Conservation (phyloP, 805 yeast genomes). For the Clavispora santaluciae region DNA sequence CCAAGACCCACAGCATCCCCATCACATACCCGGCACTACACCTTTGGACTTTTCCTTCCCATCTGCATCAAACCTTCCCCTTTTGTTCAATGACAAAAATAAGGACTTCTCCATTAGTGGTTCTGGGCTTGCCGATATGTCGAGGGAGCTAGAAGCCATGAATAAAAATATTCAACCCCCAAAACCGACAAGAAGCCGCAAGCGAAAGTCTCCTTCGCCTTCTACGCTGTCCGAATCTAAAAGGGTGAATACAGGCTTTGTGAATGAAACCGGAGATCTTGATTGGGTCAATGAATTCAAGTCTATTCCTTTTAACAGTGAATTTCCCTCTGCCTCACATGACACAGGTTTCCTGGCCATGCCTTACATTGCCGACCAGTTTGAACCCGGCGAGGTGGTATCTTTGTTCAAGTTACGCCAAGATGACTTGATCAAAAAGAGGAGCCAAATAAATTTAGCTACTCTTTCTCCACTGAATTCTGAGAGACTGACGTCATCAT, state of each 20-base stretch:
- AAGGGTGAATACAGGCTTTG: constrained; percentile 9
- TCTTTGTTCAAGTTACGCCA: constrained; percentile 63
- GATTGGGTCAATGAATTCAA: constrained; percentile 72
- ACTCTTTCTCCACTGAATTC: not conserved
- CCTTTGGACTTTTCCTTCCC: constrained; percentile 29
- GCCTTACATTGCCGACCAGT: constrained; percentile 16
- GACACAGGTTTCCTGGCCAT: constrained; percentile 50
- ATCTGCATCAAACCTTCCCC: not conserved
- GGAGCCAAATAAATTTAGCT: constrained; percentile 5
- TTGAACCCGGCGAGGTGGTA: constrained; percentile 46
- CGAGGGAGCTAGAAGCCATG: not conserved
- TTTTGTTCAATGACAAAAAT: not conserved
- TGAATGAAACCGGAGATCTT: constrained; percentile 25
- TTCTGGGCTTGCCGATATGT: constrained; percentile 6
- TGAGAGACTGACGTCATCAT: not conserved
- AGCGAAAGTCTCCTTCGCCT: not conserved
- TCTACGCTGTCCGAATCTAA: not conserved
- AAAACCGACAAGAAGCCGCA: not conserved
- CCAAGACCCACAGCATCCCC: constrained; percentile 34
- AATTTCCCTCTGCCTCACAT: constrained; percentile 48
- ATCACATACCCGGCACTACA: constrained; percentile 36
- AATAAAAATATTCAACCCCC: not conserved
- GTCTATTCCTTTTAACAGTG: constrained; percentile 58
- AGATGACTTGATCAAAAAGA: constrained; percentile 55
- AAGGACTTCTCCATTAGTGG: constrained; percentile 3